phyloP scores from a whole-genome alignment of 2,329 filamentous ascomycete species.

The Stemphylium beticola region DNA sequence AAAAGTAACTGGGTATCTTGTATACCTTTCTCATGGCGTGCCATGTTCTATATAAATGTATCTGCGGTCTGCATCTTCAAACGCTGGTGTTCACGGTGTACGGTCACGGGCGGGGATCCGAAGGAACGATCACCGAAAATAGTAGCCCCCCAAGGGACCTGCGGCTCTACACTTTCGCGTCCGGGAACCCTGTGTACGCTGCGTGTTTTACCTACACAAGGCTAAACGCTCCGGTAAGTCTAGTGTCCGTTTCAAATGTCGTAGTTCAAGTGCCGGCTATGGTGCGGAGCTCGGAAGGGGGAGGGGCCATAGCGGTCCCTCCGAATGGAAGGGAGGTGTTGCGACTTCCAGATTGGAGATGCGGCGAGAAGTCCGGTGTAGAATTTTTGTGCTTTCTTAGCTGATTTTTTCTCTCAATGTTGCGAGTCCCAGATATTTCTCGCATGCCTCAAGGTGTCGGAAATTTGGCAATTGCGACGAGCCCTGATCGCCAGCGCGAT shows the following conservation, averaged over 20 bases:
- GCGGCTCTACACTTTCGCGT: constrained; percentile 32
- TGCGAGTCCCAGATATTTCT: not conserved
- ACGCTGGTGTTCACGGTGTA: constrained; percentile 16
- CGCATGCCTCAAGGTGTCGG: not conserved
- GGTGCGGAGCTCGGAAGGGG: constrained; percentile 36
- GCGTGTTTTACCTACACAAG: constrained; percentile 16
- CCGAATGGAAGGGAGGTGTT: constrained; percentile 13
- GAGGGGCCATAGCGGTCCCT: constrained; percentile 31
- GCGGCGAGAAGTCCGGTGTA: constrained; percentile 15
- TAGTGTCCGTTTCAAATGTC: constrained; percentile 23
- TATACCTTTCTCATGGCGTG: not conserved
- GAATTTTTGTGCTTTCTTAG: not conserved
- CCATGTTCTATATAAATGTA: constrained; percentile 17
- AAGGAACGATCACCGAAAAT: constrained; percentile 30
- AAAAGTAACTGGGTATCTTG: constrained; percentile 15
- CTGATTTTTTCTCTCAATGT: not conserved
- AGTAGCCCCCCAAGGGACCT: constrained; percentile 18
- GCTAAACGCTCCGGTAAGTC: constrained; percentile 18
- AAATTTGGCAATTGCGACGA: not conserved
- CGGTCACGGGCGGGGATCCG: constrained; percentile 35
- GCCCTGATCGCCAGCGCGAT: constrained; percentile 6
- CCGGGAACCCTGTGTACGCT: constrained; percentile 16
- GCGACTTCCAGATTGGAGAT: constrained; percentile 13
- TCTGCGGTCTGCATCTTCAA: constrained; percentile 16
- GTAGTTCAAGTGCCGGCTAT: constrained; percentile 23